Conservation (phyloP, 352 stramenopile species). For the Thraustochytrium aureum region DNA sequence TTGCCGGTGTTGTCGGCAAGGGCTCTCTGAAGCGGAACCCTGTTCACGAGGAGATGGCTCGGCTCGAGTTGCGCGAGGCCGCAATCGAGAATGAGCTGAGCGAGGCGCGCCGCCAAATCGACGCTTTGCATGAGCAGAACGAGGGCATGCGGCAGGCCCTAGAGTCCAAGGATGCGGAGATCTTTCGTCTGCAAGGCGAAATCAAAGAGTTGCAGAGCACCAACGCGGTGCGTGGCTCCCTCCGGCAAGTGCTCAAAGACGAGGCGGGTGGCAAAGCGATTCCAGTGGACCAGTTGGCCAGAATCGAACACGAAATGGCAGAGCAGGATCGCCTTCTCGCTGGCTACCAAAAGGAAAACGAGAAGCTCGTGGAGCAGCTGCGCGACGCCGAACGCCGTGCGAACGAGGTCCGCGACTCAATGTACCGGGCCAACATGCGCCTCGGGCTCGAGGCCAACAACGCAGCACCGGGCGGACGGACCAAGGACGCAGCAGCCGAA, state of each 20-base stretch:
- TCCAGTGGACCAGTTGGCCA: slow-evolving; percentile 4
- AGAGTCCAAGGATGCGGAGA: slow-evolving; percentile 25
- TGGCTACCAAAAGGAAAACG: slow-evolving; percentile 47
- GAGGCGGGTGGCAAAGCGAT: neutral
- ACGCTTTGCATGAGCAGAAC: neutral
- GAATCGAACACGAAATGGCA: slow-evolving; percentile 49
- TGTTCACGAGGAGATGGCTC: neutral
- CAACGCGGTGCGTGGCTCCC: slow-evolving; percentile 26
- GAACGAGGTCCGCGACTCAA: slow-evolving; percentile 16
- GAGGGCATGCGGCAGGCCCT: neutral
- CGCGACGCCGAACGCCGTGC: slow-evolving; percentile 25
- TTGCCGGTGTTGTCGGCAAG: too few relatives aligned
- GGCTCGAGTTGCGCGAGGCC: neutral
- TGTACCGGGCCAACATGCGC: slow-evolving; percentile 45
- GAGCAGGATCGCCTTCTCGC: slow-evolving; percentile 42
- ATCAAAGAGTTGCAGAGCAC: slow-evolving; percentile 13
- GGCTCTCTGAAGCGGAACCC: too few relatives aligned
- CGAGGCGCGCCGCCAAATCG: neutral
- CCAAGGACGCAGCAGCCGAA: neutral
- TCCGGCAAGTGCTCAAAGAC: slow-evolving; percentile 6
- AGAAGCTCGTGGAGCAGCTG: slow-evolving; percentile 24
- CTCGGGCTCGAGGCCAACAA: neutral
- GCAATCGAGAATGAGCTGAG: neutral
- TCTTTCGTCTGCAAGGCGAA: slow-evolving; percentile 31
- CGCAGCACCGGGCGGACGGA: too few relatives aligned